phyloP scores from a whole-genome alignment of 2,329 filamentous ascomycete species.

The Fusarium nematophilum region DNA sequence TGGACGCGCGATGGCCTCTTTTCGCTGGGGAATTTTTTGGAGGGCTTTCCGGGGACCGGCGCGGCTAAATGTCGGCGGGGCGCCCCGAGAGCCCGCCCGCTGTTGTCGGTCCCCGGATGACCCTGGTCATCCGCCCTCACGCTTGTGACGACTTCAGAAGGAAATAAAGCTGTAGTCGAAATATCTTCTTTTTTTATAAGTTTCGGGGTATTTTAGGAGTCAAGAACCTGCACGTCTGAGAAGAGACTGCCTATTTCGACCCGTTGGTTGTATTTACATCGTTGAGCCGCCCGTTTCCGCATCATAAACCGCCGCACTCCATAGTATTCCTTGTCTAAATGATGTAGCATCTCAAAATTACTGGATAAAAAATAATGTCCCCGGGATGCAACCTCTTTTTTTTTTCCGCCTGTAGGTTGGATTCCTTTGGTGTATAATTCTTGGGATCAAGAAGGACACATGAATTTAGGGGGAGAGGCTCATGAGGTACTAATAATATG shows the following conservation, averaged over 20 bases:
- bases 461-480: neutral
- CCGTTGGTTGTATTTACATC: slow-evolving; percentile 39
- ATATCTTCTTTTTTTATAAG: no score
- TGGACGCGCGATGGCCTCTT: slow-evolving; percentile 26
- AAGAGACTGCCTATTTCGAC: slow-evolving; percentile 2
- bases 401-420: slow-evolving; percentile 19
- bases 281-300: slow-evolving; percentile 20
- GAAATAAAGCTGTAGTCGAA: no score
- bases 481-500: neutral
- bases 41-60: slow-evolving; percentile 28
- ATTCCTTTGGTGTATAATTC: slow-evolving; percentile 15
- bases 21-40: slow-evolving; percentile 45
- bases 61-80: slow-evolving; percentile 55
- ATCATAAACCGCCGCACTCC: slow-evolving; percentile 25
- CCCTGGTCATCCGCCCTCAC: slow-evolving; percentile 18
- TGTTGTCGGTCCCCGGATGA: slow-evolving; percentile 16
- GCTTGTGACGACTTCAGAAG: slow-evolving; percentile 15
- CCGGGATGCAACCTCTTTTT: slow-evolving; percentile 34
- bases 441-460: slow-evolving; percentile 1
- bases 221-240: neutral
- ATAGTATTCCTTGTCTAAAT: slow-evolving; percentile 41
- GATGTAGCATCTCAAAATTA: slow-evolving; percentile 40
- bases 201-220: neutral
- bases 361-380: slow-evolving; percentile 34
- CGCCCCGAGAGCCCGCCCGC: slow-evolving; percentile 31